These are phyloP conservation scores for Melastoma candidum DNA, from an alignment of 441 rosid species.

Conservation along the genomic window DNA sequence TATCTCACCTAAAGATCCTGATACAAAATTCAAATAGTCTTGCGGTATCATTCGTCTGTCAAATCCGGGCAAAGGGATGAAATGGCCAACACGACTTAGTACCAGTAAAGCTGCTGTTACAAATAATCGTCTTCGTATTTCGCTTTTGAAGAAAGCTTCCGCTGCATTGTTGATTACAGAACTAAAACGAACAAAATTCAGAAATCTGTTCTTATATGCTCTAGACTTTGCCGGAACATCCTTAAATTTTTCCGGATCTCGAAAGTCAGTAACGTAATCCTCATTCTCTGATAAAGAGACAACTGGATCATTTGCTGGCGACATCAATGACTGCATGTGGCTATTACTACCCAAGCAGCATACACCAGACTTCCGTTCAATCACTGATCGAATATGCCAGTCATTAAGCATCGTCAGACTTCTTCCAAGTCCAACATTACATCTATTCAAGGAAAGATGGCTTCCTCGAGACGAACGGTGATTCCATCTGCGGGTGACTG, in stretches of 20 bases:
- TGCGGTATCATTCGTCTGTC: slow-evolving; percentile 81
- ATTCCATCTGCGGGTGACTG: too few species aligned
- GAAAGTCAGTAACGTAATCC: slow-evolving; percentile 12
- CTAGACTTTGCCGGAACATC: slow-evolving; percentile 25
- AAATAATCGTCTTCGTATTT: slow-evolving; percentile 76
- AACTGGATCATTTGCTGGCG: slow-evolving; percentile 14
- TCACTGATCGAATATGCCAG: too few species aligned
- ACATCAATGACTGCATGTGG: too few species aligned
- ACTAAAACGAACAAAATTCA: slow-evolving; percentile 54
- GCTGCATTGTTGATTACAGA: slow-evolving; percentile 70
- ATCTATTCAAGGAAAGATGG: too few species aligned
- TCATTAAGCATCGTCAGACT: too few species aligned
- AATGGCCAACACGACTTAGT: slow-evolving; percentile 80
- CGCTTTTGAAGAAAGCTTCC: slow-evolving; percentile 81
- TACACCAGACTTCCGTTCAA: too few species aligned
- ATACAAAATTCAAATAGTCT: slow-evolving; percentile 85
- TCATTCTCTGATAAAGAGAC: slow-evolving; percentile 27
- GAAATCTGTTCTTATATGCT: slow-evolving; percentile 63
- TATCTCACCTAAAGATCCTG: slow-evolving; percentile 80
- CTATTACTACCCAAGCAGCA: too few species aligned
- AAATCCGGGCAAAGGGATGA: slow-evolving; percentile 86
- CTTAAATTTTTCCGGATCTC: slow-evolving; percentile 19
- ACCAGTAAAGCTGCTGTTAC: slow-evolving; percentile 65
- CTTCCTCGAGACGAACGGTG: too few species aligned
- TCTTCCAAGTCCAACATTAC: too few species aligned